A percentile compares a stretch with the other conserved stretches of the same genome.
These are phyloP conservation scores for Mallotus japonicus DNA, from an alignment of 441 rosid genomes.

Conservation along the genomic window DNA sequence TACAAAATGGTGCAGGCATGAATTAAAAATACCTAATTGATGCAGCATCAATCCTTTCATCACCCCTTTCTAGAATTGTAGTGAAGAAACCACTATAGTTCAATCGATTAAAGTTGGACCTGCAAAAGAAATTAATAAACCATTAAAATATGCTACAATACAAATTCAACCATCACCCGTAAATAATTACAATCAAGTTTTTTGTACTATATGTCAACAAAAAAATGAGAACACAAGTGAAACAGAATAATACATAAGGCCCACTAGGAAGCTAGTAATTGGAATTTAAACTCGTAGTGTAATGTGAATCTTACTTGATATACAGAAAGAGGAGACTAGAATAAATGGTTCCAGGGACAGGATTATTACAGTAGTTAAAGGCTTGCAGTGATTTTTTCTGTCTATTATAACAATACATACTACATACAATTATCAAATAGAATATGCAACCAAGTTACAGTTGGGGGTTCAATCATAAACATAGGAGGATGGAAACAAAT, in stretches of 20 bases:
- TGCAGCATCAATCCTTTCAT: conserved; percentile 79
- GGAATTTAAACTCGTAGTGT: no score
- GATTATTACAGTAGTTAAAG: no score
- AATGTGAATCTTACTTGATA: no score
- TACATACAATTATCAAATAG: no score
- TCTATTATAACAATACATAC: no score
- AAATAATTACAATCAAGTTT: not conserved
- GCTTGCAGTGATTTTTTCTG: no score
- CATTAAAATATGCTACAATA: conserved; percentile 5
- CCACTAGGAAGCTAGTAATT: no score
- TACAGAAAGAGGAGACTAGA: no score
- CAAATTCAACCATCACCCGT: not conserved
- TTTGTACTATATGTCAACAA: not conserved
- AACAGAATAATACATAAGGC: not conserved
- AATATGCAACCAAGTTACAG: no score
- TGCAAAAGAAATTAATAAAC: conserved; percentile 32
- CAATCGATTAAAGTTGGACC: conserved; percentile 83
- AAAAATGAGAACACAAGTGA: not conserved
- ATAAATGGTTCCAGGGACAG: no score
- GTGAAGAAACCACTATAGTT: conserved; percentile 74
- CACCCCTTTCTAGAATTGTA: conserved; percentile 79
- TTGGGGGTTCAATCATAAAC: no score
- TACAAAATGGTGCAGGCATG: conserved; percentile 1
- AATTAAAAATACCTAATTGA: conserved; percentile 67
- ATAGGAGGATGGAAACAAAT: no score